Evolutionary conservation across 768 basidiomycete genomes (phyloP).

Genomic region (Leucocoprinus birnbaumii): DNA sequence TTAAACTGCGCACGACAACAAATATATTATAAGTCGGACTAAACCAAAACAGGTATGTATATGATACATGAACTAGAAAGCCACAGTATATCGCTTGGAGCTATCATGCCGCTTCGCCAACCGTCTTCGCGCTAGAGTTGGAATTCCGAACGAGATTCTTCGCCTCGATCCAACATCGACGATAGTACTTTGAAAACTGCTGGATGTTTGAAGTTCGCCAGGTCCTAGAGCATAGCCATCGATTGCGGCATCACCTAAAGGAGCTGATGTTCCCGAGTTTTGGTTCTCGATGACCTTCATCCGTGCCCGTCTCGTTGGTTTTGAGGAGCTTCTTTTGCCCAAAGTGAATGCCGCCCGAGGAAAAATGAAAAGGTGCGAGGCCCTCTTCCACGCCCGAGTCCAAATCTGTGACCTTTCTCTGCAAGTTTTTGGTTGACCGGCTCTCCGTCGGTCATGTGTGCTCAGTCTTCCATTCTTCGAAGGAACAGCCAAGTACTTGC

Average conservation of each 20-base stretch:
- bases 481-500: neutral
- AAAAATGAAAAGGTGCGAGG: neutral
- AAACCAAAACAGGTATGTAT: neutral
- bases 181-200: neutral
- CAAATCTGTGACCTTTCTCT: neutral
- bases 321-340: neutral
- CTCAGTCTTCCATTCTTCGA: neutral
- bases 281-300: neutral
- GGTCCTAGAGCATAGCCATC: neutral
- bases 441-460: neutral
- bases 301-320: neutral
- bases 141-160: neutral
- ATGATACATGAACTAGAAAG: neutral
- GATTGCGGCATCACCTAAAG: neutral
- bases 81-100: conserved; percentile 1
- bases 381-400: neutral
- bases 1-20: neutral
- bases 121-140: conserved; percentile 1
- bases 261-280: neutral
- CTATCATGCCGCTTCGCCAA: conserved; percentile 1
- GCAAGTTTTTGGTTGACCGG: neutral
- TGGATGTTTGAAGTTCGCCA: neutral
- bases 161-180: neutral
- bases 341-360: neutral
- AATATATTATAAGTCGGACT: neutral